Conservation (phyloP, 2,329 filamentous ascomycete species). For the Endothia cerciana region DNA sequence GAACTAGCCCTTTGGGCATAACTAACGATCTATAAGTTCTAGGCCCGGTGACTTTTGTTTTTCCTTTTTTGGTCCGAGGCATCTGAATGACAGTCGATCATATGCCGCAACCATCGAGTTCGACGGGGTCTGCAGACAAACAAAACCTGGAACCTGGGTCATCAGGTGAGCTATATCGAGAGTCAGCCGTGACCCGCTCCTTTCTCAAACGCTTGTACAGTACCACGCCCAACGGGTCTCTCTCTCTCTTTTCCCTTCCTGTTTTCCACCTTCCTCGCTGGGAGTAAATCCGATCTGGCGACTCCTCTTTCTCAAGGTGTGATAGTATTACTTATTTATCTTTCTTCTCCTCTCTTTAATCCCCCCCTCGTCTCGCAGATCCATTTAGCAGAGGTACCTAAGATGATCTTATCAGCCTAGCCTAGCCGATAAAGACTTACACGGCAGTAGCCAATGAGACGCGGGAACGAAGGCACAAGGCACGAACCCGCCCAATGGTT, state of each 20-base stretch:
- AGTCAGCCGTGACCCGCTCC: background rate
- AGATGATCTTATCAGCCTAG: background rate
- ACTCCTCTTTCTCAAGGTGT: no score
- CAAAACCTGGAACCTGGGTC: background rate
- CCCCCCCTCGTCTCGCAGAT: no score
- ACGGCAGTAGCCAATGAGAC: constrained; percentile 30
- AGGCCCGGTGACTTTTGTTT: no score
- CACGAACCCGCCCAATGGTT: constrained; percentile 23
- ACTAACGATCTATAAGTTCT: no score
- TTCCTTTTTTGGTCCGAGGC: background rate
- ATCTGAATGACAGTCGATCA: background rate
- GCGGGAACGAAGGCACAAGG: constrained; percentile 26
- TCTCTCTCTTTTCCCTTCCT: background rate
- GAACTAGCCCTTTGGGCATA: no score
- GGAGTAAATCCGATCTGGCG: no score
- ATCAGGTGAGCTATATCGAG: background rate
- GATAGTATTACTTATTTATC: no score
- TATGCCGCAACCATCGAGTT: background rate
- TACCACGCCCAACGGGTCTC: background rate
- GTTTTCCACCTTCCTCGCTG: no score
- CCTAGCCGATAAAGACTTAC: constrained; percentile 19
- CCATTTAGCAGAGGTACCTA: no score
- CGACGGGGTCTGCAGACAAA: constrained; percentile 6
- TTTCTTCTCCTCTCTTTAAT: no score
- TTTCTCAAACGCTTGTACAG: background rate